phyloP scores from a whole-genome alignment of 768 basidiomycete genomes.

The Exidia glandulosa region DNA sequence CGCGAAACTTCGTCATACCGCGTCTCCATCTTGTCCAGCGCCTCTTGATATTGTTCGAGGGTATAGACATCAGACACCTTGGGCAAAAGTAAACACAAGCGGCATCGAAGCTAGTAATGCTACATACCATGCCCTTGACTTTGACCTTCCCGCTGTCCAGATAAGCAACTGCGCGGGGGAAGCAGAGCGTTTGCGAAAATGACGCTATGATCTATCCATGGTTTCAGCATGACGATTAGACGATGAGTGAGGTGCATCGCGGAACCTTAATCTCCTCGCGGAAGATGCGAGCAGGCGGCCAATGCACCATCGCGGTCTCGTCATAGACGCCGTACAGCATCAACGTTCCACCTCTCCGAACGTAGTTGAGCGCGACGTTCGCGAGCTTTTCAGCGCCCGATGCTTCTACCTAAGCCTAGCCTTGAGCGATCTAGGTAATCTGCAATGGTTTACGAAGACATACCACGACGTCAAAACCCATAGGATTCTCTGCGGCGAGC shows the following conservation, averaged over 20 bases:
- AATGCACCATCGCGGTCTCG: conserved; percentile 72
- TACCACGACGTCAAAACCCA: conserved; percentile 82
- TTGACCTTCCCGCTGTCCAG: conserved; percentile 78
- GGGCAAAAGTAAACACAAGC: conserved; percentile 27
- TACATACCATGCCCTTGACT: conserved; percentile 61
- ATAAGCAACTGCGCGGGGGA: conserved; percentile 84
- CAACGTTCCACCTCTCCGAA: conserved; percentile 71
- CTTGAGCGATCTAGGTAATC: neutral
- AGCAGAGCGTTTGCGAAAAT: conserved; percentile 81
- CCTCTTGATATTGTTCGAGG: conserved; percentile 50
- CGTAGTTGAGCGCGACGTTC: conserved; percentile 84
- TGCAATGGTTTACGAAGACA: neutral
- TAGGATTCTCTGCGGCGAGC: conserved; percentile 69
- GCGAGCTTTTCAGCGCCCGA: conserved; percentile 80
- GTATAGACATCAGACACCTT: conserved; percentile 49
- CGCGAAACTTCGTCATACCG: conserved; percentile 29
- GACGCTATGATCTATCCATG: conserved; percentile 68
- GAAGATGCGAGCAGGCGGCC: conserved; percentile 78
- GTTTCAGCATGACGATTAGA: too few species aligned
- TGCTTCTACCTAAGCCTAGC: conserved; percentile 41
- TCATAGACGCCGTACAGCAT: conserved; percentile 90
- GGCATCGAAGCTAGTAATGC: neutral
- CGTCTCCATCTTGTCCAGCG: conserved; percentile 55
- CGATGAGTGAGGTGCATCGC: neutral
- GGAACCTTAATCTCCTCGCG: conserved; percentile 58